phyloP scores from a whole-genome alignment of 2,329 filamentous ascomycete genomes.

The Paecilomyces dactylethromorphus region DNA sequence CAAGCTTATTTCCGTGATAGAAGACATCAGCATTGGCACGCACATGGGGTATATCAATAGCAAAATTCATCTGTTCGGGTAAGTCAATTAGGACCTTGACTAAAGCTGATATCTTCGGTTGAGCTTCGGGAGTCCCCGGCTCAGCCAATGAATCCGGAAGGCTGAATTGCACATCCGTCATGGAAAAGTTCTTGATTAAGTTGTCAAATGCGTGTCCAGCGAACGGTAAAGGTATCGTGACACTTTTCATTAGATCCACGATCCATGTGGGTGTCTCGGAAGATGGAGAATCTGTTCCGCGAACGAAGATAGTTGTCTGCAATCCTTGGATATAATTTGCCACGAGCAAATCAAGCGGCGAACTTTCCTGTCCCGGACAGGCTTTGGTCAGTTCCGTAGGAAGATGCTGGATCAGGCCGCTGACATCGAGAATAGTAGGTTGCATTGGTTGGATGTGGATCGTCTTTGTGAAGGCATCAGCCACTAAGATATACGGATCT shows the following conservation, averaged over 20 bases:
- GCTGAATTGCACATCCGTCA: slow-evolving; percentile 78
- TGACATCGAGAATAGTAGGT: slow-evolving; percentile 62
- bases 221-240: slow-evolving; percentile 79
- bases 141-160: slow-evolving; percentile 76
- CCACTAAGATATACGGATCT: slow-evolving; percentile 71
- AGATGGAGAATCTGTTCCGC: slow-evolving; percentile 63
- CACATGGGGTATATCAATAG: slow-evolving; percentile 69
- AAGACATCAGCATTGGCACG: slow-evolving; percentile 73
- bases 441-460: slow-evolving; percentile 63
- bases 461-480: slow-evolving; percentile 62
- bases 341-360: slow-evolving; percentile 77
- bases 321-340: slow-evolving; percentile 75
- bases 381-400: slow-evolving; percentile 64
- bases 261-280: slow-evolving; percentile 75
- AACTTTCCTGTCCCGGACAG: slow-evolving; percentile 71
- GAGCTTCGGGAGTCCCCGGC: slow-evolving; percentile 63
- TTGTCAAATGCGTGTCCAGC: slow-evolving; percentile 75
- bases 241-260: slow-evolving; percentile 67
- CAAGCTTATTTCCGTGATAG: slow-evolving; percentile 71
- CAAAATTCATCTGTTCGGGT: slow-evolving; percentile 81
- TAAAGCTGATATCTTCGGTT: slow-evolving; percentile 75
- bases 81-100: slow-evolving; percentile 72
- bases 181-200: slow-evolving; percentile 78
- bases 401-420: slow-evolving; percentile 65
- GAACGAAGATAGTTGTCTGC: slow-evolving; percentile 72